Percentiles rank a stretch among this genome's conserved stretches.
Conservation (phyloP, 345 rosid species). For the Rhizophora apiculata region DNA sequence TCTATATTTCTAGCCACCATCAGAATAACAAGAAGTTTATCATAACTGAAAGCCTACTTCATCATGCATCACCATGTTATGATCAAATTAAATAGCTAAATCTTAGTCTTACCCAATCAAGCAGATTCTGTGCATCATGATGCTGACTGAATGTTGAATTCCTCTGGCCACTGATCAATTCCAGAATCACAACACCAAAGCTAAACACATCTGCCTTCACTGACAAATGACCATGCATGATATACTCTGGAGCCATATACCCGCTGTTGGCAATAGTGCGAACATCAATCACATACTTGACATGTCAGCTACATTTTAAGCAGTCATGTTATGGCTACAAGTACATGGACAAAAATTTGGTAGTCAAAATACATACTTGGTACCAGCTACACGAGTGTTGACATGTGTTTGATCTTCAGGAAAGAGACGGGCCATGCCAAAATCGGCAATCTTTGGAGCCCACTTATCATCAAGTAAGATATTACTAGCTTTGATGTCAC, state of each 20-base stretch:
- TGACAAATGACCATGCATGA: slow-evolving; percentile 76
- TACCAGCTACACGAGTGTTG: slow-evolving; percentile 89
- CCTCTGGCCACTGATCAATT: slow-evolving; percentile 77
- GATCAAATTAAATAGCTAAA: background rate
- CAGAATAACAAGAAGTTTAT: background rate
- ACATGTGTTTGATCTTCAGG: slow-evolving; percentile 88
- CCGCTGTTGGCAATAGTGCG: slow-evolving; percentile 52
- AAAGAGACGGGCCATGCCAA: slow-evolving; percentile 99
- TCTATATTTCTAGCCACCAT: background rate
- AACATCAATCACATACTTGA: background rate
- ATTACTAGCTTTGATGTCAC: slow-evolving; percentile 95
- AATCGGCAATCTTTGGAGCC: slow-evolving; percentile 97
- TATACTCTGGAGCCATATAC: slow-evolving; percentile 97
- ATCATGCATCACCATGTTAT: background rate
- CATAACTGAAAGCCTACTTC: background rate
- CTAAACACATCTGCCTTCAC: slow-evolving; percentile 91
- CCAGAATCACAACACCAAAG: slow-evolving; percentile 91
- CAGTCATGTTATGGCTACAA: background rate
- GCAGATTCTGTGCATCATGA: slow-evolving; percentile 54
- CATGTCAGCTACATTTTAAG: background rate
- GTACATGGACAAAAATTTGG: background rate
- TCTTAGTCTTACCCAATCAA: slow-evolving; percentile 76
- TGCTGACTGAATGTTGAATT: slow-evolving; percentile 55
- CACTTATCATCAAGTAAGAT: slow-evolving; percentile 89
- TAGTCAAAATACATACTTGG: slow-evolving; percentile 58